These are phyloP conservation scores for California macrophylla DNA, from an alignment of 441 rosid genomes.

Conservation along the genomic window DNA sequence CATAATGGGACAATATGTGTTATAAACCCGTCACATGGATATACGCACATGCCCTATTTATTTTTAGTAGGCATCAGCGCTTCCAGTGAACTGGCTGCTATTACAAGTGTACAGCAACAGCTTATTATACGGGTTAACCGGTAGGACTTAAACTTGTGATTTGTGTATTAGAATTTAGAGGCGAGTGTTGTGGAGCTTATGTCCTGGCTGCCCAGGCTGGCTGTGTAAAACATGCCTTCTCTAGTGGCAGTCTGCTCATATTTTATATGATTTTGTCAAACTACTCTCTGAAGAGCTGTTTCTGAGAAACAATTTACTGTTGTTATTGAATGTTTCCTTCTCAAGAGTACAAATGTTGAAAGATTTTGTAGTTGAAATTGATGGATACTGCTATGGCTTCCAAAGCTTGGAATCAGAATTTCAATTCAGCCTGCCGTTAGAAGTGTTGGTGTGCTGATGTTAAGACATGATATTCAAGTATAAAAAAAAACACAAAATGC, in stretches of 20 bases:
- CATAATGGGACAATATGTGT: slow-evolving; percentile 21
- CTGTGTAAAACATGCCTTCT: slow-evolving; percentile 65
- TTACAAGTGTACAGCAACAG: slow-evolving; percentile 32
- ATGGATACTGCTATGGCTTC: neutral
- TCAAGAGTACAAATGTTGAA: neutral
- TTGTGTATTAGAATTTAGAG: slow-evolving; percentile 48
- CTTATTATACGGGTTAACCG: neutral
- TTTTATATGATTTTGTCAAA: slow-evolving; percentile 20
- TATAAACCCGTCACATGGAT: slow-evolving; percentile 12
- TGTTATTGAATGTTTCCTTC: slow-evolving; percentile 23
- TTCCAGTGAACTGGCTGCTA: slow-evolving; percentile 20
- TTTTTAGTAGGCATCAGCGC: slow-evolving; percentile 13
- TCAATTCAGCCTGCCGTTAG: no score
- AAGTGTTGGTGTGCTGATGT: no score
- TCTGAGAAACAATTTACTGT: slow-evolving; percentile 16
- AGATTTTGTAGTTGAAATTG: neutral
- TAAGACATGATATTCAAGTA: no score
- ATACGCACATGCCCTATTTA: slow-evolving; percentile 14
- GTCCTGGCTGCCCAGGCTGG: slow-evolving; percentile 99
- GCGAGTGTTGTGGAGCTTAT: slow-evolving; percentile 23
- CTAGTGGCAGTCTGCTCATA: slow-evolving; percentile 81
- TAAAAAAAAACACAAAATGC: no score
- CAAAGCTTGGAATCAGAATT: neutral
- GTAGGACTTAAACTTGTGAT: slow-evolving; percentile 21
- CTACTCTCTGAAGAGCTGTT: slow-evolving; percentile 21